A percentile compares a stretch with the other conserved stretches of the same genome.
These are phyloP conservation scores for Penicillium sp. DNA, from an alignment of 2,329 filamentous ascomycete species.

Conservation along the genomic window DNA sequence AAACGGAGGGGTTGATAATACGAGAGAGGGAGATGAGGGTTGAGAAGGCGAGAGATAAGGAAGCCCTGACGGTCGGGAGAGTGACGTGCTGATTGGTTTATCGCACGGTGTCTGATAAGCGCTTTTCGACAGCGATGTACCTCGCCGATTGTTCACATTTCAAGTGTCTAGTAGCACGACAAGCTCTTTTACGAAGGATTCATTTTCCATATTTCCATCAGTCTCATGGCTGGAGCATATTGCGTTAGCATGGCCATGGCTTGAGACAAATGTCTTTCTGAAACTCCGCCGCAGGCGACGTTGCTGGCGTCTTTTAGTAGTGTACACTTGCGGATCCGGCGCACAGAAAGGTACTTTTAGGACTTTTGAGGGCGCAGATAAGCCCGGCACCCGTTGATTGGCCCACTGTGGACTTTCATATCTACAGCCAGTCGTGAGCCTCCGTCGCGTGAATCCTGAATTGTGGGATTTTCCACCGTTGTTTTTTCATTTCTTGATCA, in stretches of 20 bases:
- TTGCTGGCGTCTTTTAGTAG: background rate
- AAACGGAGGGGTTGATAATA: background rate
- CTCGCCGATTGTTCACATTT: background rate
- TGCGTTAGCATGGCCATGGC: background rate
- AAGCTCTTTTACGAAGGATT: background rate
- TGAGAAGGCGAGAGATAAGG: background rate
- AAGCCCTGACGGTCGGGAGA: background rate
- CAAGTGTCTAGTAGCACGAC: background rate
- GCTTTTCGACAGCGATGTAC: background rate
- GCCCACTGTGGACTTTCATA: constrained; percentile 22
- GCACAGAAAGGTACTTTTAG: background rate
- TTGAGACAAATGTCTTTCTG: background rate
- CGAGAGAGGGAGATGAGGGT: background rate
- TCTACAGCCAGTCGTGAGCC: constrained; percentile 31
- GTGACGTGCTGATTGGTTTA: constrained; percentile 19
- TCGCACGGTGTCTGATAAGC: constrained; percentile 18
- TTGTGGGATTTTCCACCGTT: background rate
- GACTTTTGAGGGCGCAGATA: constrained; percentile 16
- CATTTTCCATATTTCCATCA: background rate
- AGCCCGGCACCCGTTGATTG: constrained; percentile 29
- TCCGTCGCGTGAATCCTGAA: background rate
- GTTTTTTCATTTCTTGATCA: background rate
- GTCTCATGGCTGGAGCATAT: background rate
- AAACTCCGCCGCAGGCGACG: background rate
- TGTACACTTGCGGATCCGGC: background rate